Conservation (phyloP, 371 early-diverging fungal species). For the Rhizopus delemar region DNA sequence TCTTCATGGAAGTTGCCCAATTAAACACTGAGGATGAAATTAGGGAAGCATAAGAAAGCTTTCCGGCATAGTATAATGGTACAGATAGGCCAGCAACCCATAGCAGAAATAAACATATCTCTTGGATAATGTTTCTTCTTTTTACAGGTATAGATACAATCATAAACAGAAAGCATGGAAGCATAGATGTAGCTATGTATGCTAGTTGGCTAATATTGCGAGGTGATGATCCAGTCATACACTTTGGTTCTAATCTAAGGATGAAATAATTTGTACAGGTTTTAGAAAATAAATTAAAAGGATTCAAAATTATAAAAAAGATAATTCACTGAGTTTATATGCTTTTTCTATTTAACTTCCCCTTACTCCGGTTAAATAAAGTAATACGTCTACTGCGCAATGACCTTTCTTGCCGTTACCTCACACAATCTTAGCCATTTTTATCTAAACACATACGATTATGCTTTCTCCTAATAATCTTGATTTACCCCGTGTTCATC, state of each 20-base stretch:
- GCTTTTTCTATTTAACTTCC: no score
- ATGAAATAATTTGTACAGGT: not conserved
- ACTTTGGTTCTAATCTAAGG: not conserved
- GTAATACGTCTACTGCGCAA: no score
- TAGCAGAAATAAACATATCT: slow-evolving; percentile 12
- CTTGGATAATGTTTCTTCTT: slow-evolving; percentile 17
- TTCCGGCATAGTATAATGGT: slow-evolving; percentile 36
- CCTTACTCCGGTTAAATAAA: no score
- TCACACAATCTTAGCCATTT: no score
- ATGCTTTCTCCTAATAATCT: no score
- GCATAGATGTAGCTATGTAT: slow-evolving; percentile 18
- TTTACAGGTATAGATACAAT: slow-evolving; percentile 31
- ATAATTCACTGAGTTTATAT: no score
- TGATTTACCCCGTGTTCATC: no score
- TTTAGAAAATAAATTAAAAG: no score
- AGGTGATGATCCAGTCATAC: not conserved
- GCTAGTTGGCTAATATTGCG: slow-evolving; percentile 16
- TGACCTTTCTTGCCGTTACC: no score
- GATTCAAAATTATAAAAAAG: no score
- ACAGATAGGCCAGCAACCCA: slow-evolving; percentile 29
- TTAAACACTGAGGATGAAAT: slow-evolving; percentile 28
- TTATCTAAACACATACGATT: no score
- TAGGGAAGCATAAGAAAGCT: slow-evolving; percentile 16
- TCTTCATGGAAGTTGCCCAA: slow-evolving; percentile 42
- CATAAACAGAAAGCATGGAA: slow-evolving; percentile 31